A percentile compares a stretch with the other conserved stretches of the same genome.
These are phyloP conservation scores for Nymphaea thermarum DNA, from an alignment of 164 flowering plant species.

Conservation along the genomic window DNA sequence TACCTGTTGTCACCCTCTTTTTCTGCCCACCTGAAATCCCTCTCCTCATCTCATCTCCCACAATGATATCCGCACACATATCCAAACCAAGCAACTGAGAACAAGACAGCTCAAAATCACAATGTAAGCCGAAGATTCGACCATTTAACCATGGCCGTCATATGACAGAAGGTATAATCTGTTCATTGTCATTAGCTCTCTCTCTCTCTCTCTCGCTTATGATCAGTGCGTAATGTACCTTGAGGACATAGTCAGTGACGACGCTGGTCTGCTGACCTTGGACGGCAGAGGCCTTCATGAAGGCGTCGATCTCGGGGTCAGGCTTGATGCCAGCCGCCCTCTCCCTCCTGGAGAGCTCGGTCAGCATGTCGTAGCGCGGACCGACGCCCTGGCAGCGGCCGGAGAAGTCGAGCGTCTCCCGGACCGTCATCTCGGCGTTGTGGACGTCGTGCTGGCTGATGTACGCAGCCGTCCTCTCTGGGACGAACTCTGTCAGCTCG, in stretches of 20 bases:
- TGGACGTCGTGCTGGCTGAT: slow-evolving; percentile 68
- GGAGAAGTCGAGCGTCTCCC: slow-evolving; percentile 54
- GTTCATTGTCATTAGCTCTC: background rate
- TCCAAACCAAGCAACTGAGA: background rate
- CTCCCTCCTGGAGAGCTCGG: slow-evolving; percentile 46
- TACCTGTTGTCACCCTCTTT: background rate
- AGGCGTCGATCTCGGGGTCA: slow-evolving; percentile 56
- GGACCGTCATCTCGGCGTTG: slow-evolving; percentile 50
- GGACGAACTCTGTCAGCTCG: slow-evolving; percentile 42
- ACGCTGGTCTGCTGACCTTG: slow-evolving; percentile 44
- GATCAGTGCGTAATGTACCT: slow-evolving; percentile 19
- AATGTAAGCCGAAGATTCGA: background rate
- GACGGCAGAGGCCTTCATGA: slow-evolving; percentile 55
- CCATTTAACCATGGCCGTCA: background rate
- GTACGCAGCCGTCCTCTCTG: slow-evolving; percentile 54
- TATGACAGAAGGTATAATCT: background rate
- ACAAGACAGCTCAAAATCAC: background rate
- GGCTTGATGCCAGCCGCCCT: slow-evolving; percentile 43
- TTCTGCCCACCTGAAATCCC: background rate
- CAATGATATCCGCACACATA: background rate
- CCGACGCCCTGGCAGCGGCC: slow-evolving; percentile 66
- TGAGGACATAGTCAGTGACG: slow-evolving; percentile 43
- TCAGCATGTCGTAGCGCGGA: slow-evolving; percentile 39
- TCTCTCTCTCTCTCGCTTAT: background rate
- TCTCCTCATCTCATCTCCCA: background rate